Conservation (phyloP, 768 basidiomycete genomes). For the Auricularia sp. region DNA sequence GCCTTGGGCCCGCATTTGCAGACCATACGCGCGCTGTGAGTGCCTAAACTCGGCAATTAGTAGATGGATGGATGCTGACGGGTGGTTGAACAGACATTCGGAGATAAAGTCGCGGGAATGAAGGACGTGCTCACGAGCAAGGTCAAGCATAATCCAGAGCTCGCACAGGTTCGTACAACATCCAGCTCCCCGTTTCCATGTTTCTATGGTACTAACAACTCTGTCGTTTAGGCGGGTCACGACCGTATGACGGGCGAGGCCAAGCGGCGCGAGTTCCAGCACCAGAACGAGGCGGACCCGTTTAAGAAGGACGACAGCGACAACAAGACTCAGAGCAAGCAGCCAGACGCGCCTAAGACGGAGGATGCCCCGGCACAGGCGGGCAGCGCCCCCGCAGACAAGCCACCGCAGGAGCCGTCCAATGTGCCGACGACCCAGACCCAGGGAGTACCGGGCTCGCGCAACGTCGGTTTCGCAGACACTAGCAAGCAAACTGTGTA, state of each 20-base stretch:
- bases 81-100: constrained; percentile 18
- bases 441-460: too few species aligned
- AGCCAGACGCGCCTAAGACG: background rate
- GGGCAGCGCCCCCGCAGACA: background rate
- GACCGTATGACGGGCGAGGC: constrained; percentile 32
- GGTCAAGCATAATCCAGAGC: constrained; percentile 25
- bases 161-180: constrained; percentile 18
- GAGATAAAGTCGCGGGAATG: constrained; percentile 28
- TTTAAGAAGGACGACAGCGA: background rate
- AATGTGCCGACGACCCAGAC: too few species aligned
- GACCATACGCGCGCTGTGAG: constrained; percentile 8
- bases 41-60: background rate
- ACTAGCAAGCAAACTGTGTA: too few species aligned
- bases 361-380: background rate
- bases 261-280: constrained; percentile 26
- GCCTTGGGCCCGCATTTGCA: constrained; percentile 21
- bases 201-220: background rate
- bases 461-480: too few species aligned
- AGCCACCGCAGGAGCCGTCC: background rate
- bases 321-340: background rate
- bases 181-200: background rate
- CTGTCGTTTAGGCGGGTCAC: constrained; percentile 23
- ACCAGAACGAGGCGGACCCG: constrained; percentile 11
- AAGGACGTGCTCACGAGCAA: constrained; percentile 33
- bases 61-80: constrained; percentile 18